Conservation (phyloP, 768 basidiomycete species). For the Tylopilus subfusipes region DNA sequence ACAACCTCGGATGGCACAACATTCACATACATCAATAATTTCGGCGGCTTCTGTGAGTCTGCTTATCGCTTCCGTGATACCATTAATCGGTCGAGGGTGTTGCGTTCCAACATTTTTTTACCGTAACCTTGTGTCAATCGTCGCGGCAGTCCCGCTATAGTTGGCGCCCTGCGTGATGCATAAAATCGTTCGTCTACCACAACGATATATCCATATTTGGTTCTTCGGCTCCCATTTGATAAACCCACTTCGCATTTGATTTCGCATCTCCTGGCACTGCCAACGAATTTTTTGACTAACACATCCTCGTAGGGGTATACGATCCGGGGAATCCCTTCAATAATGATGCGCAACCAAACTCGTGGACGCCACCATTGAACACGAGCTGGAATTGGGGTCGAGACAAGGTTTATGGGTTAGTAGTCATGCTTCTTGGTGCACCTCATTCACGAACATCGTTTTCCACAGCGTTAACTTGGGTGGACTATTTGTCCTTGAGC, state of each 20-base stretch:
- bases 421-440: constrained; percentile 5
- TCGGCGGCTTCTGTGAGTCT: constrained; percentile 68
- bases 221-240: background rate
- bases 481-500: constrained; percentile 75
- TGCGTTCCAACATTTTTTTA: background rate
- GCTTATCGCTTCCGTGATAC: background rate
- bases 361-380: constrained; percentile 78
- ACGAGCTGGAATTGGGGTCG: constrained; percentile 67
- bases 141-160: background rate
- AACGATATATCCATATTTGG: background rate
- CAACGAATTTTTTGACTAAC: constrained; percentile 1
- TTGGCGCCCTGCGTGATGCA: background rate
- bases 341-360: constrained; percentile 69
- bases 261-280: background rate
- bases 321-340: constrained; percentile 74
- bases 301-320: constrained; percentile 46
- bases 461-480: constrained; percentile 61
- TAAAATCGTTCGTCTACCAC: background rate
- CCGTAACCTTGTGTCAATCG: background rate
- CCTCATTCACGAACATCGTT: constrained; percentile 9
- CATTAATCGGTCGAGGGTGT: background rate
- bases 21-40: constrained; percentile 74
- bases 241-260: background rate
- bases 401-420: constrained; percentile 60
- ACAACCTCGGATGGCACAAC: constrained; percentile 63